A percentile compares a stretch with the other conserved stretches of the same genome.
Evolutionary conservation across 225 moss, liverwort and hornwort species (phyloP).

Genomic region (Takakia lepidozioides): DNA sequence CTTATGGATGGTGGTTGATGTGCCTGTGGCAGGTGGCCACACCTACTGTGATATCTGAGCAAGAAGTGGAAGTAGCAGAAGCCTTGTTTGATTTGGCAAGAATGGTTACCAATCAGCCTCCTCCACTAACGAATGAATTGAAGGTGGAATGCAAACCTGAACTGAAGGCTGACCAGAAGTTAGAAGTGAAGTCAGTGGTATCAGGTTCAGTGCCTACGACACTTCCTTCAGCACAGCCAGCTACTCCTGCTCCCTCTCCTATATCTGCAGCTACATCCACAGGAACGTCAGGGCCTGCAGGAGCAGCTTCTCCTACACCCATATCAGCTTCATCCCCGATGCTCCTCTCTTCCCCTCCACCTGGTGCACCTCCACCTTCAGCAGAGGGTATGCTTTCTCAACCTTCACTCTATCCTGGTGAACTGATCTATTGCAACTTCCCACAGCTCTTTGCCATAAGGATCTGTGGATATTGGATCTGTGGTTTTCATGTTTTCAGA

Average conservation of each 20-base stretch:
- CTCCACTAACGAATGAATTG: slow-evolving; percentile 23
- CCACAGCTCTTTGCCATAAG: too few species aligned
- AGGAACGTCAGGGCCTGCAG: slow-evolving; percentile 7
- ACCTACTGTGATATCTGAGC: slow-evolving; percentile 48
- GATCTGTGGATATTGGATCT: too few species aligned
- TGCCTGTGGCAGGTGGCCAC: slow-evolving; percentile 49
- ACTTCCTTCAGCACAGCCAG: slow-evolving; percentile 6
- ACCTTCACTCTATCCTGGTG: too few species aligned
- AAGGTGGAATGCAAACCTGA: slow-evolving; percentile 26
- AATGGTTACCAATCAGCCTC: slow-evolving; percentile 39
- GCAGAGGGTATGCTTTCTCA: slow-evolving; percentile 49
- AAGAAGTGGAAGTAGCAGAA: slow-evolving; percentile 84
- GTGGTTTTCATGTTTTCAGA: too few species aligned
- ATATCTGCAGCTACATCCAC: slow-evolving; percentile 7
- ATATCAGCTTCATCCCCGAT: slow-evolving; percentile 26
- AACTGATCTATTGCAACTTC: too few species aligned
- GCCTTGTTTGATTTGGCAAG: slow-evolving; percentile 76
- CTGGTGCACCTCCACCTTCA: slow-evolving; percentile 20
- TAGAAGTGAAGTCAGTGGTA: slow-evolving; percentile 4
- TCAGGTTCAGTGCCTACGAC: slow-evolving; percentile 1
- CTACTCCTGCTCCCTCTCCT: slow-evolving; percentile 10
- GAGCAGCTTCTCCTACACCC: slow-evolving; percentile 14
- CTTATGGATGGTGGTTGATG: too few species aligned
- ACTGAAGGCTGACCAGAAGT: slow-evolving; percentile 25
- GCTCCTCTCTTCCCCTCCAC: slow-evolving; percentile 19